These are phyloP conservation scores for Beauveria asiatica DNA, from an alignment of 2,329 filamentous ascomycete species.

Conservation along the genomic window DNA sequence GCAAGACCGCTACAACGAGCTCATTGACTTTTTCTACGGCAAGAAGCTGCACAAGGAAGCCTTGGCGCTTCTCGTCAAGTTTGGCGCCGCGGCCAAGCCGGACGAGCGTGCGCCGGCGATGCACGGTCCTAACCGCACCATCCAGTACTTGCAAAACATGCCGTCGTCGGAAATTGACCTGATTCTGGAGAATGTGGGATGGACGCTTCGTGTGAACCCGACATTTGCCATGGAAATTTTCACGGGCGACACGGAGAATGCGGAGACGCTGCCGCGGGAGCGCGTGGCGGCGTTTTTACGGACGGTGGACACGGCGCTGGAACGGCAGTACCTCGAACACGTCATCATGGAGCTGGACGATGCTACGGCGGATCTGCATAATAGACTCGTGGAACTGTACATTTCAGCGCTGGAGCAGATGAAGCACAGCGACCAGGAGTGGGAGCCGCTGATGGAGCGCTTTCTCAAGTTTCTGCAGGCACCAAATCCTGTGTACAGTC, in stretches of 20 bases:
- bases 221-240: conserved; percentile 87
- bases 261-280: conserved; percentile 75
- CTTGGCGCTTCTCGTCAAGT: conserved; percentile 70
- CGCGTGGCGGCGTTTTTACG: conserved; percentile 67
- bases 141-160: conserved; percentile 83
- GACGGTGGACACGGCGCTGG: conserved; percentile 59
- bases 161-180: conserved; percentile 83
- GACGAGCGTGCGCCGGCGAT: conserved; percentile 46
- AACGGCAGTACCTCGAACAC: conserved; percentile 81
- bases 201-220: conserved; percentile 69
- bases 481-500: conserved; percentile 68
- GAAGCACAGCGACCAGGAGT: conserved; percentile 38
- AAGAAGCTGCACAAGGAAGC: conserved; percentile 89
- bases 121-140: conserved; percentile 73
- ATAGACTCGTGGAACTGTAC: conserved; percentile 64
- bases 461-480: conserved; percentile 67
- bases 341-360: conserved; percentile 83
- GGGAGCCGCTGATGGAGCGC: conserved; percentile 52
- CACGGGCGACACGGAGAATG: conserved; percentile 86
- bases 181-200: conserved; percentile 83
- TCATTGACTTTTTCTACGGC: conserved; percentile 96
- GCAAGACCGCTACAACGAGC: conserved; percentile 78
- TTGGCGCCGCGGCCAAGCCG: conserved; percentile 54
- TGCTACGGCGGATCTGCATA: conserved; percentile 76
- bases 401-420: conserved; percentile 47